Evolutionary conservation across 2,329 filamentous ascomycete genomes (phyloP).

Genomic region (Eutypella sp.): DNA sequence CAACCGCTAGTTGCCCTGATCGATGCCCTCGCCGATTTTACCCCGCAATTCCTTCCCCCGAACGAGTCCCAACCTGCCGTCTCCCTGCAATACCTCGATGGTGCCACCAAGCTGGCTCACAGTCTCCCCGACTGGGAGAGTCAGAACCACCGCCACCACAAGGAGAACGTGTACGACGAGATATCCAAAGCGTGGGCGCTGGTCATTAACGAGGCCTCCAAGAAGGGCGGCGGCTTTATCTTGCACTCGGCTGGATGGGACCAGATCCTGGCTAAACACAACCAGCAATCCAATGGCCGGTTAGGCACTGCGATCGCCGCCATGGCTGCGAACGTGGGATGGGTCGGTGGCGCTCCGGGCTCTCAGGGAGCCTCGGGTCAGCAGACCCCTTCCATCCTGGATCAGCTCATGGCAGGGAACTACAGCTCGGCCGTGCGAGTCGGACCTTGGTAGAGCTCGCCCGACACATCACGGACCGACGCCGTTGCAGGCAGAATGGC

Average conservation of each 20-base stretch:
- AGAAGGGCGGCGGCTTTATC: slow-evolving; percentile 84
- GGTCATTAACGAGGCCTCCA: slow-evolving; percentile 85
- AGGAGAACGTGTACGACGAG: slow-evolving; percentile 93
- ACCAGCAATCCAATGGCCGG: slow-evolving; percentile 77
- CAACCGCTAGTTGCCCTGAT: slow-evolving; percentile 75
- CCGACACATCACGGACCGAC: not conserved
- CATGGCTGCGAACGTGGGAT: slow-evolving; percentile 69
- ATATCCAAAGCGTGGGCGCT: slow-evolving; percentile 90
- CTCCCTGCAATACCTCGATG: slow-evolving; percentile 83
- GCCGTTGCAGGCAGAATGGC: too few species aligned
- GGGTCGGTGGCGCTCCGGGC: slow-evolving; percentile 55
- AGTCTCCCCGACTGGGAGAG: slow-evolving; percentile 86
- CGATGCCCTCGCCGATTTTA: slow-evolving; percentile 89
- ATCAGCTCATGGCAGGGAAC: slow-evolving; percentile 56
- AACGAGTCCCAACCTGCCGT: slow-evolving; percentile 78
- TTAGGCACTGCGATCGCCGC: slow-evolving; percentile 76
- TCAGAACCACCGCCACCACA: slow-evolving; percentile 83
- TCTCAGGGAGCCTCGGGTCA: slow-evolving; percentile 19
- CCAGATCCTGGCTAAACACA: slow-evolving; percentile 78
- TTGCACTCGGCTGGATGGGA: slow-evolving; percentile 92
- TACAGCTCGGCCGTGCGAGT: slow-evolving; percentile 58
- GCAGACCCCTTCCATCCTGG: slow-evolving; percentile 54
- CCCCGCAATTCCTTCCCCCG: slow-evolving; percentile 89
- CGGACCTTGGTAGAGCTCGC: slow-evolving; percentile 49
- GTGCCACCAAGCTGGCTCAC: slow-evolving; percentile 86